Conservation (phyloP, 331 rosid genomes). For the Spiraea crenata region DNA sequence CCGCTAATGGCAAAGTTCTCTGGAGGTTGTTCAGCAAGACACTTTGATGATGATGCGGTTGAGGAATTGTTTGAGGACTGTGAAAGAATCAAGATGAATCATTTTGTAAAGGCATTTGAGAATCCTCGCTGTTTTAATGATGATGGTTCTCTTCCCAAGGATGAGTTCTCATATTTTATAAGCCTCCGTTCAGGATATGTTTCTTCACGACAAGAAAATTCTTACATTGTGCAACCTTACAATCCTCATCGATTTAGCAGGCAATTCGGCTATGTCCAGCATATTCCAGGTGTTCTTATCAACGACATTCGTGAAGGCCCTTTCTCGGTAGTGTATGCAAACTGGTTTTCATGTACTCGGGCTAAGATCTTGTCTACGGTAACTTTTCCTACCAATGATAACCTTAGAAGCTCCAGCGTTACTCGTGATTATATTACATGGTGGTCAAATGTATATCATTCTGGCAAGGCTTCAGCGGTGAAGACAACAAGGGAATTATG, state of each 20-base stretch:
- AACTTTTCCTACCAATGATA: not conserved
- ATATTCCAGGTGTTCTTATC: not conserved
- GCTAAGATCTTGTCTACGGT: not conserved
- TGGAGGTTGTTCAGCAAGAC: no score
- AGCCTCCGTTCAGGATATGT: not conserved
- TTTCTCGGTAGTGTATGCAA: fast-evolving
- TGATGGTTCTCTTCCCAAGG: no score
- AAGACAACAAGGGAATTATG: no score
- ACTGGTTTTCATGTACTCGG: not conserved
- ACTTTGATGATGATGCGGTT: not conserved
- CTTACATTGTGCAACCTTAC: not conserved
- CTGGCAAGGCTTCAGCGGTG: no score
- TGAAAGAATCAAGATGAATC: not conserved
- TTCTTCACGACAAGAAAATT: not conserved
- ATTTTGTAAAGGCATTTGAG: fast-evolving
- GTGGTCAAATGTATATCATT: no score
- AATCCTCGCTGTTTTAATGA: fast-evolving
- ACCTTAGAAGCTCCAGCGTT: no score
- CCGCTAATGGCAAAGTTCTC: not conserved
- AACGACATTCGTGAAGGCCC: fast-evolving
- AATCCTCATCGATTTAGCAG: fast-evolving
- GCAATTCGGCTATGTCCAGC: not conserved
- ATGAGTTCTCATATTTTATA: not conserved
- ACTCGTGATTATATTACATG: no score
- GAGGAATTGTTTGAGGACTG: fast-evolving